These are phyloP conservation scores for Talaromyces pinophilus DNA, from an alignment of 2,329 filamentous ascomycete genomes.

Conservation along the genomic window DNA sequence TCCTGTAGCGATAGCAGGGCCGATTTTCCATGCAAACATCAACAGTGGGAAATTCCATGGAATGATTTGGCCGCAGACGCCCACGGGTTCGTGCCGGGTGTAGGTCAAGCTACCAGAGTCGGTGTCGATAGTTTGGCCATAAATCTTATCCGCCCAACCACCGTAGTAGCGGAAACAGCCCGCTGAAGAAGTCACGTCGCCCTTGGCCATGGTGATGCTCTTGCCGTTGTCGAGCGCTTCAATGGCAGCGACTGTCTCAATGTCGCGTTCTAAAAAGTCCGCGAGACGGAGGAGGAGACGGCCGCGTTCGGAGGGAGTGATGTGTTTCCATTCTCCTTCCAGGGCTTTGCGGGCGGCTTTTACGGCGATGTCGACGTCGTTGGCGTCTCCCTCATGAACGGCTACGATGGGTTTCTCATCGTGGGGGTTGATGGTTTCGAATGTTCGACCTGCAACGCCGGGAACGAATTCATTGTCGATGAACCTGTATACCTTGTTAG, in stretches of 20 bases:
- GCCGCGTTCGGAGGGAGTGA: slow-evolving; percentile 70
- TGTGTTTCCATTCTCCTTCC: slow-evolving; percentile 68
- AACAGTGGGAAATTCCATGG: slow-evolving; percentile 87
- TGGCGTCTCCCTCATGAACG: slow-evolving; percentile 82
- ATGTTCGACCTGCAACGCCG: slow-evolving; percentile 80
- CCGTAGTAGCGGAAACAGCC: slow-evolving; percentile 82
- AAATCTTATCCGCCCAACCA: slow-evolving; percentile 84
- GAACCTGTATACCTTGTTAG: slow-evolving; percentile 45
- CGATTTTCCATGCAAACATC: slow-evolving; percentile 86
- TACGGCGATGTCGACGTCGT: slow-evolving; percentile 74
- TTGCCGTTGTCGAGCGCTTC: slow-evolving; percentile 69
- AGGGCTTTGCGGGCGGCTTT: slow-evolving; percentile 83
- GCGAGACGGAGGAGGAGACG: slow-evolving; percentile 73
- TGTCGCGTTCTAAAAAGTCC: slow-evolving; percentile 75
- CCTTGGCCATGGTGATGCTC: slow-evolving; percentile 55
- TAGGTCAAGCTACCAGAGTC: slow-evolving; percentile 79
- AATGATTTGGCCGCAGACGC: slow-evolving; percentile 86
- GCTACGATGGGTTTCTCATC: slow-evolving; percentile 82
- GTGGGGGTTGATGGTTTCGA: slow-evolving; percentile 87
- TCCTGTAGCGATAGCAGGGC: slow-evolving; percentile 67
- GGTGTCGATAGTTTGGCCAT: slow-evolving; percentile 83
- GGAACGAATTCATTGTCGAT: slow-evolving; percentile 83
- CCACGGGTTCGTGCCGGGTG: slow-evolving; percentile 74
- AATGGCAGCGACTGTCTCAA: slow-evolving; percentile 73
- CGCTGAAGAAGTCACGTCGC: slow-evolving; percentile 69